Base-by-base conservation (phyloP, 176 grass and related monocot genomes). In the Thinopyrum elongatum region DNA sequence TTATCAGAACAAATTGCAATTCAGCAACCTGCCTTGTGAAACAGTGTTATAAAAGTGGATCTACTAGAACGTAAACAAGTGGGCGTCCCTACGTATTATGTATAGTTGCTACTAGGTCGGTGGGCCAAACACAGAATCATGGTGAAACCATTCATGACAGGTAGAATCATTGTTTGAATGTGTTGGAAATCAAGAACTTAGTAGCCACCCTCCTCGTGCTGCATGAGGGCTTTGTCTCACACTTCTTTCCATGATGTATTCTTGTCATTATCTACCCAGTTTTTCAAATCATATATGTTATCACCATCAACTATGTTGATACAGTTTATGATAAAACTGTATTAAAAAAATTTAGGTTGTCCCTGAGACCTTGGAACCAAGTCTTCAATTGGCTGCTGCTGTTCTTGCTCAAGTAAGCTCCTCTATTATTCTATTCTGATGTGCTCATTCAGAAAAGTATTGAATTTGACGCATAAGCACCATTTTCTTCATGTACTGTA, bases 331-430 rank as follows among this genome's bases (percentile, higher is more conserved):
- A 76, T 70, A 8, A 61, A 76, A 77, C 21, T 62, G 11, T 19
- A 64, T 85, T 53, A 41, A 28, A 53, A 74, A 21, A 0, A 12
- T n/a, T 83, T 47, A 98, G 97, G 97, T 99, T 70, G 94, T 99
- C 38, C 97, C 97, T 35, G 97, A 99, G 84, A 99, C 97, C 57
- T 93, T 99, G 89, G 97, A 99, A 91, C 97, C 97, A 78, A 99
- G 97, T 93, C 92, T 99, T 64, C 97, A 99, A 71, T 78, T 99
- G 80, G 94, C 97, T 89, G 90, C 97, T 83, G 97, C 97, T 73
- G 97, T 99, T 77, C 97, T 99, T 90, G 92, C 94, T 68, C 97
- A 99, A 88, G 97, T 99, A 89, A 84, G 73, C 34, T 70, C 33
- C 25, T 8, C 19, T 59, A 22, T 57, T 47, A 62, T 83, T 46